Percentiles rank a stretch among this genome's conserved stretches.
Conservation (phyloP, 345 rosid species). For the Punica granatum region DNA sequence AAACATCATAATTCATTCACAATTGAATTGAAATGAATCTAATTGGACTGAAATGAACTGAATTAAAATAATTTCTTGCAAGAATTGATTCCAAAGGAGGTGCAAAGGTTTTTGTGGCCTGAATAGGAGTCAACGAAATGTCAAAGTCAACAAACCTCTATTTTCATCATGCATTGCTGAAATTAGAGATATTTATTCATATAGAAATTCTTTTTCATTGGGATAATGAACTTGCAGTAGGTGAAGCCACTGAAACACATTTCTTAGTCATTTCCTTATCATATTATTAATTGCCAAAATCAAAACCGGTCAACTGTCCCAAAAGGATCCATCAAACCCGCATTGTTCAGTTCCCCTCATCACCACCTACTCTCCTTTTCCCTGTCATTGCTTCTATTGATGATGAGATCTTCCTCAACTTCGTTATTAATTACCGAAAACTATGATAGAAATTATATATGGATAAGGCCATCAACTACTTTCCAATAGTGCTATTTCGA, state of each 20-base stretch:
- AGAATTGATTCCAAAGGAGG: no score
- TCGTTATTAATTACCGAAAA: no score
- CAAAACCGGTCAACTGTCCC: constrained; percentile 1
- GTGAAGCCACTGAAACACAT: not conserved
- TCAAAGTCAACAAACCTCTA: not conserved
- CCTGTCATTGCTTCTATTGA: not conserved
- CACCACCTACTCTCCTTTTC: not conserved
- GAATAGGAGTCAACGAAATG: not conserved
- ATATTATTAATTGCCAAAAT: not conserved
- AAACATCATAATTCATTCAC: no score
- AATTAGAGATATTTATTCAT: not conserved
- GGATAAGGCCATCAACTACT: no score
- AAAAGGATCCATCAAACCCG: not conserved
- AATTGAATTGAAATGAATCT: no score
- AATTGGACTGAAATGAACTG: no score
- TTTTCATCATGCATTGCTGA: not conserved
- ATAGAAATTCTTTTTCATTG: not conserved
- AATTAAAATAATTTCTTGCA: no score
- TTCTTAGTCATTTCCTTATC: not conserved
- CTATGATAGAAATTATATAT: no score
- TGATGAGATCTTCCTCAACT: not conserved
- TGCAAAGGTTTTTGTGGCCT: not conserved
- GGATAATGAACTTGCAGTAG: not conserved
- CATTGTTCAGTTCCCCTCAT: not conserved
- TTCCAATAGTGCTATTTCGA: no score